A percentile compares a stretch with the other conserved stretches of the same genome.
Evolutionary conservation across 2,329 filamentous ascomycete species (phyloP).

Genomic region (Ustilaginoidea virens): DNA sequence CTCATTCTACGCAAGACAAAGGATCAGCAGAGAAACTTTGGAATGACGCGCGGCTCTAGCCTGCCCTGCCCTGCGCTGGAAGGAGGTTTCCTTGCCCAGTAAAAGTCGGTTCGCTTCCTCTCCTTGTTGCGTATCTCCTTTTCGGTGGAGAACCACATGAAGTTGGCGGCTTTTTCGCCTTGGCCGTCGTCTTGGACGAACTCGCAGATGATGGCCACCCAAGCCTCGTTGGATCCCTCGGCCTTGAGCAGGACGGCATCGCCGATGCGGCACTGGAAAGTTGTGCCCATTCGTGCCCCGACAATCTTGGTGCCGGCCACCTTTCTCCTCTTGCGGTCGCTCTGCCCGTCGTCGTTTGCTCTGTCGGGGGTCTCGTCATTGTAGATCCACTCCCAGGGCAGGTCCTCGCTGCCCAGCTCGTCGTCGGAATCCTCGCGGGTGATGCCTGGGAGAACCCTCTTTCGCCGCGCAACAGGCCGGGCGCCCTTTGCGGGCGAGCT

Average conservation of each 20-base stretch:
- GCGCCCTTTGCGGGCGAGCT: conserved; percentile 7
- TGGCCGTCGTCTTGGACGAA: conserved; percentile 59
- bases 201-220: conserved; percentile 78
- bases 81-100: conserved; percentile 53
- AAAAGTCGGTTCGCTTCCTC: conserved; percentile 67
- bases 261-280: conserved; percentile 65
- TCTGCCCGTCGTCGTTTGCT: conserved; percentile 11
- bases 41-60: too few species aligned
- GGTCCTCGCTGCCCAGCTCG: conserved; percentile 60
- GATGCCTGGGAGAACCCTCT: conserved; percentile 32
- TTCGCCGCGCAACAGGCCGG: conserved; percentile 8
- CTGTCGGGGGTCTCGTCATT: conserved; percentile 16
- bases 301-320: conserved; percentile 40
- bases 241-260: conserved; percentile 80
- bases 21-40: neutral
- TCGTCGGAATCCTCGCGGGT: conserved; percentile 73
- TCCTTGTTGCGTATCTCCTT: conserved; percentile 73
- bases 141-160: conserved; percentile 93
- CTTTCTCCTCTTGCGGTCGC: conserved; percentile 21
- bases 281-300: conserved; percentile 70
- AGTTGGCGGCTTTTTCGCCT: conserved; percentile 59
- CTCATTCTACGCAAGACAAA: conserved; percentile 47
- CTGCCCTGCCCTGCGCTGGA: too few species aligned
- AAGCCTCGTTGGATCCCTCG: conserved; percentile 72
- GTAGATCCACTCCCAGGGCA: conserved; percentile 72